Base-by-base conservation (phyloP, 2,329 filamentous ascomycete species). In the Microsporum ferrugineum region DNA sequence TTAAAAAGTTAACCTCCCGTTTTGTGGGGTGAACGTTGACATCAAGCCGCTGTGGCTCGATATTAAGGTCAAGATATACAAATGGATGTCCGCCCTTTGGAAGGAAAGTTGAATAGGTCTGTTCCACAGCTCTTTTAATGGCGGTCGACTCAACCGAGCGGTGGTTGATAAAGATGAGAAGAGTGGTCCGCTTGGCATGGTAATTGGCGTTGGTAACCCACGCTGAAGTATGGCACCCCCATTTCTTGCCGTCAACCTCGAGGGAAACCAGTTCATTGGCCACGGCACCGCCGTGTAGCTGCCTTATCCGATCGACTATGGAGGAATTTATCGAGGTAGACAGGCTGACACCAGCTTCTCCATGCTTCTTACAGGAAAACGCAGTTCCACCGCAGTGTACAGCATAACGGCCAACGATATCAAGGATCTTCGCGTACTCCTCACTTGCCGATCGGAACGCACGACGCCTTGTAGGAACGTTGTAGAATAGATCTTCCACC, bases 21-120 rank as follows among this genome's bases (percentile, higher is more conserved):
- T 99, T 99, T 0, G 94, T 99, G 0, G 94, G 94, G 72, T 99
- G 94, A 0, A 99, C 88, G 67, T 99, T 99, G 70, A 99, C 95
- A 72, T 99, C 94, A 2, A 99, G 90, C 59, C 92, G 82, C 31
- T 88, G 84, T 1, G 94, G 92, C 67, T 97, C 91, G 61, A 99
- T 95, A 63, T 96, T 88, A 1, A 99, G 80, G 70, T 87, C 94
- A 31, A 99, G 80, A 70, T 99, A 99, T 61, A 92, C 80, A 71
- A 97, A 99, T 0, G 94, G 94, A 70, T 96, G 94, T 1, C 91
- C 90, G 38, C 89, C 90, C 74, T 97, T 99, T 0, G 94, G 94
- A 2, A 99, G 77, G 65, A 96, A 97, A 1, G 82, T 79, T 7
- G 87, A 82, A 71, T 97, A 99, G 0, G 88, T 91, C 70, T 96